A percentile compares a stretch with the other conserved stretches of the same genome.
These are phyloP conservation scores for Linum tenue DNA, from an alignment of 345 rosid genomes.

Conservation along the genomic window DNA sequence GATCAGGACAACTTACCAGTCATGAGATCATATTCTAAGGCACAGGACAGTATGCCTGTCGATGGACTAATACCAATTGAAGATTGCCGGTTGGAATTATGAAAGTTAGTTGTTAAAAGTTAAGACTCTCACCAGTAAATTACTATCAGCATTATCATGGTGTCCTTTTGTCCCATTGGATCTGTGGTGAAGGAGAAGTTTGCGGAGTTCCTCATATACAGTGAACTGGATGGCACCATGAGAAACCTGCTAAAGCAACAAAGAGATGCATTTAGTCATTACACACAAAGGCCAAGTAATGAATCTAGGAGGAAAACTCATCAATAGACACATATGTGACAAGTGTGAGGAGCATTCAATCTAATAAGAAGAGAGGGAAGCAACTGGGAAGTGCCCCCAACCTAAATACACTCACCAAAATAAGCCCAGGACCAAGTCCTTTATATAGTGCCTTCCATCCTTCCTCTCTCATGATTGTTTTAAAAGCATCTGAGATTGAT, in stretches of 20 bases:
- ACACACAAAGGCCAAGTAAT: neutral
- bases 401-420: conserved; percentile 45
- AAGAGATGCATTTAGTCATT: neutral
- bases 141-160: conserved; percentile 21
- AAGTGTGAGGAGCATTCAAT: neutral
- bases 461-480: conserved; percentile 86
- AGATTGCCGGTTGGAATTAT: neutral
- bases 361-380: neutral
- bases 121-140: conserved; percentile 44
- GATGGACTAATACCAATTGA: neutral
- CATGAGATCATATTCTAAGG: too few species aligned
- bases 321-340: neutral
- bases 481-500: conserved; percentile 55
- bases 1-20: too few species aligned
- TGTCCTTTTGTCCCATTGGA: conserved; percentile 28
- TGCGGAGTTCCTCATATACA: conserved; percentile 82
- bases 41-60: neutral
- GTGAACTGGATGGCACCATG: conserved; percentile 95
- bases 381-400: neutral
- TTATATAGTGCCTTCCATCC: conserved; percentile 80
- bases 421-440: conserved; percentile 74
- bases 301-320: neutral
- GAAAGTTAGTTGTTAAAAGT: neutral
- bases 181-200: conserved; percentile 40
- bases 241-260: conserved; percentile 75